Percentiles rank a stretch among this genome's conserved stretches.
phyloP scores from a whole-genome alignment of 495 filamentous ascomycete species.

The Podospora didyma region DNA sequence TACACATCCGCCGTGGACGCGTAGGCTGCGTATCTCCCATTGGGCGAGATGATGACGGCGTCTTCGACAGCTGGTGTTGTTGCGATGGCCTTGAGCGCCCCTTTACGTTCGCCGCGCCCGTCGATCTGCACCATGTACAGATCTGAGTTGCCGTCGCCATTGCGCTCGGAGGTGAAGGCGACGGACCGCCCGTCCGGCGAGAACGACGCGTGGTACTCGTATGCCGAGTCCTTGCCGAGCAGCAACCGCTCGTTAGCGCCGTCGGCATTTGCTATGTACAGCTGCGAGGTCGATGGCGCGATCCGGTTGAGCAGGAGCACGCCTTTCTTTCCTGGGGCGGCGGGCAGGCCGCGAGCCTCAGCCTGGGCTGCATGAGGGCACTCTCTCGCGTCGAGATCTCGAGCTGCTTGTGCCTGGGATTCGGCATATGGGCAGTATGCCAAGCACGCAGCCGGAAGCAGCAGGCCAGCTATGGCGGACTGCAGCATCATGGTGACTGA shows the following conservation, averaged over 20 bases:
- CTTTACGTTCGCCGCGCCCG: not conserved
- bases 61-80: not conserved
- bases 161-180: slow-evolving; percentile 1
- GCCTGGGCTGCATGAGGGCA: too few species aligned
- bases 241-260: not conserved
- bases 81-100: not conserved
- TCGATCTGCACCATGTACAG: not conserved
- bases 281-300: not conserved
- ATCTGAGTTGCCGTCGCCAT: slow-evolving; percentile 1
- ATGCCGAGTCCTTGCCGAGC: not conserved
- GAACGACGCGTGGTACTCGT: not conserved
- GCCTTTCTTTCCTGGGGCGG: not conserved
- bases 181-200: not conserved
- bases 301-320: not conserved
- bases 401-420: not conserved
- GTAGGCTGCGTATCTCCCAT: not conserved
- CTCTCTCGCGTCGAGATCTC: too few species aligned
- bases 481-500: not conserved
- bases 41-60: not conserved
- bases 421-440: not conserved
- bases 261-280: not conserved
- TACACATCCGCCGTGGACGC: not conserved
- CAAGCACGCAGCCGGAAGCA: not conserved
- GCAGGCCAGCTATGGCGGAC: not conserved
- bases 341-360: not conserved